Conservation (phyloP, 257 asterid genomes). For the Nicotiana noctiflora region DNA sequence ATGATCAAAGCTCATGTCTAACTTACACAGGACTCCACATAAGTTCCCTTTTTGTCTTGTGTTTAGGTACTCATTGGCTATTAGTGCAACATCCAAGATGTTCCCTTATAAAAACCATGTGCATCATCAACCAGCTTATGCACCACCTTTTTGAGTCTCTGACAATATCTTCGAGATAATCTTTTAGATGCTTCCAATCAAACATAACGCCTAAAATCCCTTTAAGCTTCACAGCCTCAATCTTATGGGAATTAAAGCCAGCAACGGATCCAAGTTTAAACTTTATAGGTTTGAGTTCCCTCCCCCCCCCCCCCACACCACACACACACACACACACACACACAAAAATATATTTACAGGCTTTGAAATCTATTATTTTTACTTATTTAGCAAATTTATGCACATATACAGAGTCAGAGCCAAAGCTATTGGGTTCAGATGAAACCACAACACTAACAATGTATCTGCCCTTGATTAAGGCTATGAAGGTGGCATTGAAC, state of each 20-base stretch:
- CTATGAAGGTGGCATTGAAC: background rate
- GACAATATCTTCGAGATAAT: background rate
- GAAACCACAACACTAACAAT: too few relatives aligned
- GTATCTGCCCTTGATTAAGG: background rate
- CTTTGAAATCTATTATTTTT: too few relatives aligned
- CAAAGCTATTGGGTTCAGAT: too few relatives aligned
- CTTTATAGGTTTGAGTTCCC: too few relatives aligned
- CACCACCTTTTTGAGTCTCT: background rate
- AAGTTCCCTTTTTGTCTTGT: background rate
- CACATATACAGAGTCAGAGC: too few relatives aligned
- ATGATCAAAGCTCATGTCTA: background rate
- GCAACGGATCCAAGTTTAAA: too few relatives aligned
- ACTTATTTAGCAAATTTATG: too few relatives aligned
- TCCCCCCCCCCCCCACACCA: too few relatives aligned
- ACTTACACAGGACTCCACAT: background rate
- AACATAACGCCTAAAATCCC: background rate
- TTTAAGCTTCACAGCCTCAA: background rate
- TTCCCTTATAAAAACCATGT: background rate
- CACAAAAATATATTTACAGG: too few relatives aligned
- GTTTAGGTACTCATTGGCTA: background rate
- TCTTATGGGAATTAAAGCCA: background rate
- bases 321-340: too few relatives aligned
- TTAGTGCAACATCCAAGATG: background rate
- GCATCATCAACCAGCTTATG: background rate
- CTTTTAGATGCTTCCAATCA: background rate